These are phyloP conservation scores for Hordeum pubiflorum DNA, from an alignment of 202 grass and related monocot genomes.

Conservation along the genomic window DNA sequence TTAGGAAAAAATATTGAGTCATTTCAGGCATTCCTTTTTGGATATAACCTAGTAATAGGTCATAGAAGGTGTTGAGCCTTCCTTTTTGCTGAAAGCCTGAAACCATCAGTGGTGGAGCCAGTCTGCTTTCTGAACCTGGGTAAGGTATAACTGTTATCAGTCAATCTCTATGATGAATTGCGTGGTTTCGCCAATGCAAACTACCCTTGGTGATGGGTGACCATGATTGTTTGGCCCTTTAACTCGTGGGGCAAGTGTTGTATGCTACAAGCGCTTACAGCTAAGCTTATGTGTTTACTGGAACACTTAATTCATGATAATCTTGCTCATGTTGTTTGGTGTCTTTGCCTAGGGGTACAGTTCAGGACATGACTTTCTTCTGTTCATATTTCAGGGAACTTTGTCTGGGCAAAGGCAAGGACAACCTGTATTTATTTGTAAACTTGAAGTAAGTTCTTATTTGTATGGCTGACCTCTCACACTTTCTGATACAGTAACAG, in stretches of 20 bases:
- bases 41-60: not conserved
- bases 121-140: too few relatives aligned
- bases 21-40: not conserved
- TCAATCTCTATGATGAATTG: too few relatives aligned
- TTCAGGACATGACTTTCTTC: slow-evolving; percentile 19
- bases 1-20: not conserved
- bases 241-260: not conserved
- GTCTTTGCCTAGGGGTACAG: slow-evolving; percentile 3
- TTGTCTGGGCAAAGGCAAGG: slow-evolving; percentile 91
- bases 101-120: too few relatives aligned
- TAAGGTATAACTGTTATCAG: too few relatives aligned
- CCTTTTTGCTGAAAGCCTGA: not conserved
- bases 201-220: not conserved
- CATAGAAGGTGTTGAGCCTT: not conserved
- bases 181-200: too few relatives aligned
- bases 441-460: slow-evolving; percentile 86
- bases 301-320: not conserved
- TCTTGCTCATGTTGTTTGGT: not conserved
- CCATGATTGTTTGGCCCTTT: not conserved
- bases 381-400: slow-evolving; percentile 66
- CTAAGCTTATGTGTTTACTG: not conserved
- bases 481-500: not conserved
- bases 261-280: not conserved
- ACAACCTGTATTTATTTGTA: slow-evolving; percentile 96
- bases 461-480: slow-evolving; percentile 16